Conservation (phyloP, 2,329 filamentous ascomycete genomes). For the Penicillium thymicola region DNA sequence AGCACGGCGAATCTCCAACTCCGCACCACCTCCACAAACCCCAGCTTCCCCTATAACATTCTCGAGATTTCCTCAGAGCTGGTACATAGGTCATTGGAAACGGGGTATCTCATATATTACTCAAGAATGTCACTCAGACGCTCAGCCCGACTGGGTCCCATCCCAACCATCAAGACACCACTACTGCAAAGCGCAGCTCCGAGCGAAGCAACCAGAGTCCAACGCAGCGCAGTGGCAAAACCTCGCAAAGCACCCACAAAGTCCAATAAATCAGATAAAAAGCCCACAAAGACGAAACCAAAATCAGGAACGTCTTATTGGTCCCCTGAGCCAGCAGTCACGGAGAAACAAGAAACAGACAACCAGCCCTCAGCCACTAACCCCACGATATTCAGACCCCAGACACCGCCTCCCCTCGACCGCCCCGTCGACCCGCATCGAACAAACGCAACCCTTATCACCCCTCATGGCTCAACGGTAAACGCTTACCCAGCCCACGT, state of each 20-base stretch:
- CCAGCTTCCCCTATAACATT: neutral
- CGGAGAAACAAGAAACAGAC: constrained; percentile 31
- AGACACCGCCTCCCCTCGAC: constrained; percentile 43
- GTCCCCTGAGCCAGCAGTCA: constrained; percentile 18
- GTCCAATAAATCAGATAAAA: constrained; percentile 20
- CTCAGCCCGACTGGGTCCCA: constrained; percentile 47
- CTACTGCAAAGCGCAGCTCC: constrained; percentile 21
- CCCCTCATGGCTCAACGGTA: constrained; percentile 45
- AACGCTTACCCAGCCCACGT: constrained; percentile 47
- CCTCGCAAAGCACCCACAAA: constrained; percentile 21
- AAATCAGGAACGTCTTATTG: constrained; percentile 17
- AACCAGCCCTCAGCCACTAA: constrained; percentile 23
- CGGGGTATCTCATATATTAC: neutral
- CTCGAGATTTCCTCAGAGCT: neutral
- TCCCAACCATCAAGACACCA: constrained; percentile 17
- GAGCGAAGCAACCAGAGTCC: constrained; percentile 21
- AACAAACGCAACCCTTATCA: constrained; percentile 50
- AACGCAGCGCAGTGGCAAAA: constrained; percentile 31
- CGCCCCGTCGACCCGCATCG: constrained; percentile 47
- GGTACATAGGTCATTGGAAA: neutral
- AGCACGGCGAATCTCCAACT: neutral
- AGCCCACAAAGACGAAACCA: constrained; percentile 7
- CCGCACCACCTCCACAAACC: constrained; percentile 3
- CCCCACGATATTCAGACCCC: constrained; percentile 43
- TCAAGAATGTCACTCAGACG: constrained; percentile 51